Evolutionary conservation across 805 yeast genomes (phyloP), one percentile per base, ranked within the genome.

Genomic region (Yarrowia divulgata): DNA sequence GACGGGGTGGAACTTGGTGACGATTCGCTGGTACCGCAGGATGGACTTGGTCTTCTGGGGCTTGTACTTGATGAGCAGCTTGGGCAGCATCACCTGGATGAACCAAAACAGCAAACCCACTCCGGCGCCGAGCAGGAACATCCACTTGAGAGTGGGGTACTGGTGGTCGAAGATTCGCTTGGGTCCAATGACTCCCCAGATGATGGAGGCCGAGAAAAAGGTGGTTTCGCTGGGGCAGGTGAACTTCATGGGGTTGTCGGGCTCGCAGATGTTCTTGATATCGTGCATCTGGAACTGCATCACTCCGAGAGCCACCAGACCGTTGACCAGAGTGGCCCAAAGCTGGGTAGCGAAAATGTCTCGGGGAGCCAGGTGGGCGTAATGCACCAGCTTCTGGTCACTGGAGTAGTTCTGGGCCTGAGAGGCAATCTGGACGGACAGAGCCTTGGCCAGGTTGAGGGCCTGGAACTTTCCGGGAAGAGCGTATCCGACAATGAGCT

Each of bases 401-500:
- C 82, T 77, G 58, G 85, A 79, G 75, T 82, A 87, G 72, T 81
- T 80, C 50, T 83, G 80, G 0, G 90, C 88, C 74, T 88, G 90
- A 46, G 85, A 84, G 73, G 86, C 89, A 70, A 87, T 85, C 73
- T 86, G 87, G 74, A 81, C 82, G 34, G 90, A 90, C 72, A 81
- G 84, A 23, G 87, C 84, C 77, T 86, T 87, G 76, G 87, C 79
- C 70, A 84, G 83, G 81, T 89, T 85, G 75, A 87, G 81, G 0
- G 91, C 90, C 39, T 86, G 78, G 6, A 90, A 84, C 79, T 81
- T 80, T 1, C 87, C 90, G 3, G 90, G 90, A 18, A 87, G 79
- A 64, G 88, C 84, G 74, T 87, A 88, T 1, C 92, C 92, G 49
- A 85, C 85, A 68, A 89, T 82, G 68, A 89, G 79, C 73, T 88